These are phyloP conservation scores for Sparassis latifolia DNA, from an alignment of 1,284 basidiomycete genomes.

Conservation along the genomic window DNA sequence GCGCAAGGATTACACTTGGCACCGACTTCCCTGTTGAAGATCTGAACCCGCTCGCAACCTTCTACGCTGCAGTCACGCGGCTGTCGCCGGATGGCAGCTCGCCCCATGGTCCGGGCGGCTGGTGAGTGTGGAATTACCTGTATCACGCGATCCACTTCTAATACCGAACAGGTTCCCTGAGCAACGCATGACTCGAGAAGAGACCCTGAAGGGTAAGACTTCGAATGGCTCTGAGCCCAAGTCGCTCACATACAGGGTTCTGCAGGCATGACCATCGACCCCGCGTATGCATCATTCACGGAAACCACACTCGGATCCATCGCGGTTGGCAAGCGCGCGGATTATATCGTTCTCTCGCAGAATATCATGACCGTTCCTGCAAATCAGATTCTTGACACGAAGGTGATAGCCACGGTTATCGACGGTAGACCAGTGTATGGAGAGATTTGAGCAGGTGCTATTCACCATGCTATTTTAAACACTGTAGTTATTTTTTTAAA, in stretches of 20 bases:
- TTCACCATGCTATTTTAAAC: too few species aligned
- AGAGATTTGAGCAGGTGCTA: slow-evolving; percentile 21
- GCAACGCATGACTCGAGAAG: slow-evolving; percentile 66
- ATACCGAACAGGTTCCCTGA: slow-evolving; percentile 62
- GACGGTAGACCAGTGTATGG: slow-evolving; percentile 73
- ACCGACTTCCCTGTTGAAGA: slow-evolving; percentile 89
- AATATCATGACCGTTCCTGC: slow-evolving; percentile 72
- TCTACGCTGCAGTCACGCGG: slow-evolving; percentile 83
- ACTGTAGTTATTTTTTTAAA: too few species aligned
- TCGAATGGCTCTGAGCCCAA: neutral
- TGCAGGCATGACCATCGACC: slow-evolving; percentile 66
- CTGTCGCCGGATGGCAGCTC: slow-evolving; percentile 67
- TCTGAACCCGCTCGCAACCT: slow-evolving; percentile 70
- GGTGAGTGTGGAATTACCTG: slow-evolving; percentile 40
- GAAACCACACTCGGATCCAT: slow-evolving; percentile 70
- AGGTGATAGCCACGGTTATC: slow-evolving; percentile 71
- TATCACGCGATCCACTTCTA: slow-evolving; percentile 2
- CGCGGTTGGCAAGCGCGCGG: slow-evolving; percentile 72
- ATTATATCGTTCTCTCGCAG: slow-evolving; percentile 76
- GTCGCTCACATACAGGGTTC: neutral
- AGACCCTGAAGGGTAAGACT: slow-evolving; percentile 58
- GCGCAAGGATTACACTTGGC: slow-evolving; percentile 65
- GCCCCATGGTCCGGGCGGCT: slow-evolving; percentile 78
- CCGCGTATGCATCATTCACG: slow-evolving; percentile 84
- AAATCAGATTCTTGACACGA: slow-evolving; percentile 59